Conservation (phyloP, 179 eudicot genomes). For the Patellifolia procumbens region DNA sequence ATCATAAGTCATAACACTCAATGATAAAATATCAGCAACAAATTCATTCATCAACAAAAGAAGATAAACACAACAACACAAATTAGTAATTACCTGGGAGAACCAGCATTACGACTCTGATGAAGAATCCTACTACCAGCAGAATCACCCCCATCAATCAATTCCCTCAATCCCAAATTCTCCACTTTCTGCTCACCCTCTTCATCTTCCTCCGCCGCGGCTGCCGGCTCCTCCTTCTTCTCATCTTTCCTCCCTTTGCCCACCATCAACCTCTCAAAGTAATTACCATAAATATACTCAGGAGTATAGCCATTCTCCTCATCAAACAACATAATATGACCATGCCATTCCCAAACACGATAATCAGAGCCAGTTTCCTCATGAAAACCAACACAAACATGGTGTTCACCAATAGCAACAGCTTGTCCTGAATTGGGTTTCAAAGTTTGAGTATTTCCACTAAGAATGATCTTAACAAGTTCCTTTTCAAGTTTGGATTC, state of each 20-base stretch:
- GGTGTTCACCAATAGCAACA: conserved; percentile 70
- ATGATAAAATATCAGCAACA: too few relatives aligned
- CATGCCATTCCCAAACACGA: conserved; percentile 99
- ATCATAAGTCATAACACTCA: not conserved
- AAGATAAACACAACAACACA: not conserved
- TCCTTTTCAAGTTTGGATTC: conserved; percentile 80
- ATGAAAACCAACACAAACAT: conserved; percentile 88
- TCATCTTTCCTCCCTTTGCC: not conserved
- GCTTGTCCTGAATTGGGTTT: conserved; percentile 98
- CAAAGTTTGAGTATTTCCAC: conserved; percentile 56
- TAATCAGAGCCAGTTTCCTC: conserved; percentile 69
- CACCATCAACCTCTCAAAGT: conserved; percentile 61
- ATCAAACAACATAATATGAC: conserved; percentile 91
- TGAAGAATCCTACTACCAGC: conserved; percentile 60
- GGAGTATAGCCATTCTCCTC: conserved; percentile 80
- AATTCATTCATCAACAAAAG: not conserved
- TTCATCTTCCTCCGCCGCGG: conserved; percentile 33
- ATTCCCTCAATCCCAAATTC: conserved; percentile 75
- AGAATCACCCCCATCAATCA: conserved; percentile 54
- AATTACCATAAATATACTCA: conserved; percentile 96
- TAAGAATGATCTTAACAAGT: conserved; percentile 55
- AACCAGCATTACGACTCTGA: conserved; percentile 62
- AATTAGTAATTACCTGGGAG: conserved; percentile 42
- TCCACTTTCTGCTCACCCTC: conserved; percentile 41
- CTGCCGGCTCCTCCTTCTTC: conserved; percentile 17